Conservation (phyloP, 2,329 filamentous ascomycete genomes). For the Helotiales sp. region DNA sequence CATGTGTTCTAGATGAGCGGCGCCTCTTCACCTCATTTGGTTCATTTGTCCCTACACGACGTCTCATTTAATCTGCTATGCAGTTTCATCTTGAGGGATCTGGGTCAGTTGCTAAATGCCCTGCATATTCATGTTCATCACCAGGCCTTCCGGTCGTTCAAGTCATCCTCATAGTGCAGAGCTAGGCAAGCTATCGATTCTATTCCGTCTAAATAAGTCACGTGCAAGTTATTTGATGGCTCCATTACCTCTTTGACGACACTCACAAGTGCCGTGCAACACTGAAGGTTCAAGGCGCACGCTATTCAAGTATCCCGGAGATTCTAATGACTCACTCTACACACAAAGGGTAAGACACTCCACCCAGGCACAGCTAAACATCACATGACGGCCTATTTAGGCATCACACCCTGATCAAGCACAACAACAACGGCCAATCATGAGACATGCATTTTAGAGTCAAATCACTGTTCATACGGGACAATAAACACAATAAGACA, state of each 20-base stretch:
- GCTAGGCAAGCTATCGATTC: no score
- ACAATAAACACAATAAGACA: not conserved
- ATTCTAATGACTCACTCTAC: constrained; percentile 3
- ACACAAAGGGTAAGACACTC: not conserved
- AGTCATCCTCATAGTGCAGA: no score
- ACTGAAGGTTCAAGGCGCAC: not conserved
- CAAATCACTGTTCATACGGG: not conserved
- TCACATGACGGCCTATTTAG: constrained; percentile 17
- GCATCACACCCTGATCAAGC: not conserved
- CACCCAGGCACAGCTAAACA: not conserved
- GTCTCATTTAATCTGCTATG: no score
- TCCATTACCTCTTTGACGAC: not conserved
- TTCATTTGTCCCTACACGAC: not conserved
- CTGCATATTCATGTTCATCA: no score
- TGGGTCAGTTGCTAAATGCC: no score
- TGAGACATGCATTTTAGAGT: constrained; percentile 5
- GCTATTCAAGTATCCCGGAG: not conserved
- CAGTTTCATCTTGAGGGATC: no score
- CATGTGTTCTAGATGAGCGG: not conserved
- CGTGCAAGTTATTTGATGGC: not conserved
- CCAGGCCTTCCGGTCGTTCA: no score
- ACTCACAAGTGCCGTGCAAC: not conserved
- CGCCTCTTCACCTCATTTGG: not conserved
- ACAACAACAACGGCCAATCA: constrained; percentile 11
- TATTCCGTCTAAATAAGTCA: no score